Evolutionary conservation across 768 basidiomycete species (phyloP), one percentile per base, ranked within the genome.

Genomic region (Psilocybe cyanescens): DNA sequence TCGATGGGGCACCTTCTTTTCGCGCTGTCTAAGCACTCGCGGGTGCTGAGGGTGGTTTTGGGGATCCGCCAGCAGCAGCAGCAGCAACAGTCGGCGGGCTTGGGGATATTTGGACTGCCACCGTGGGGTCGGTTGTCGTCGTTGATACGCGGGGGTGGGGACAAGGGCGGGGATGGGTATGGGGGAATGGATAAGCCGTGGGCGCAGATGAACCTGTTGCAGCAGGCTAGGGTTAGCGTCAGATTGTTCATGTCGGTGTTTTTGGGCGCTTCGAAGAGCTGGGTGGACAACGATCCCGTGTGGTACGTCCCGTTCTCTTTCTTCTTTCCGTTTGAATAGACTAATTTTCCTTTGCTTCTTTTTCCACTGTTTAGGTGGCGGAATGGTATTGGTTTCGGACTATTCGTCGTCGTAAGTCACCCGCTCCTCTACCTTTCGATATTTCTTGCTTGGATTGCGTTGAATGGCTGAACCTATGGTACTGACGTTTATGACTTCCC

Each of bases 201-300:
- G 67, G 14, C 45, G 46, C 52, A 67, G 39, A 51, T 76, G 64
- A 68, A 66, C 12, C 31, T 59, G 11, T 56, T 73, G 58, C 67
- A 68, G 53, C 72, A 76, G 52, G 41, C 77, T 3, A 70, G 70
- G 19, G 58, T 71, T 33, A 70, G 71, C 8, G 16, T 77, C 6
- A 71, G 68, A 60, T 59, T 84, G 55, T 77, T 82, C 0, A 66
- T 86, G 64, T 76, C 78, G 35, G 76, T 84, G 7, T 76, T 84
- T 0, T 81, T 81, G 78, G 80, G 83, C 16, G 87, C 86, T 24
- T 83, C 85, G 24, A 79, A 80, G 53, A 79, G 80, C n/a, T 89
- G 88, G 85, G 78, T 82, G 3, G 84, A 85, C 64, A 81, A 81
- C 47, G 91, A 92, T 71, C 91, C 91, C 12, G 87, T 92, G 14